phyloP scores from a whole-genome alignment of 2,329 filamentous ascomycete species.

The Dendrostoma leiphaemia region DNA sequence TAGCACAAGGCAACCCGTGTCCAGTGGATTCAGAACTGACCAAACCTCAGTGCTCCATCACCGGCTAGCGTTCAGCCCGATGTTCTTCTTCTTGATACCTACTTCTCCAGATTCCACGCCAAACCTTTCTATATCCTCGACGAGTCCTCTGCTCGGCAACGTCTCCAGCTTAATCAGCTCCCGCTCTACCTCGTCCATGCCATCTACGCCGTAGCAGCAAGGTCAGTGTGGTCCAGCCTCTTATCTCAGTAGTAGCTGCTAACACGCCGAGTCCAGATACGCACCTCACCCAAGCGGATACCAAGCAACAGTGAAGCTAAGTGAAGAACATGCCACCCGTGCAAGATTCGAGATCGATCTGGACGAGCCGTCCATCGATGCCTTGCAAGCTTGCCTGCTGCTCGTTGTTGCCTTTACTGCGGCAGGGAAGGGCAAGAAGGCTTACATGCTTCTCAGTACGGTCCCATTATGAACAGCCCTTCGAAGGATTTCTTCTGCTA shows the following conservation, averaged over 20 bases:
- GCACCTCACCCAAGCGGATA: conserved; percentile 66
- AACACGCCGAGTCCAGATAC: conserved; percentile 51
- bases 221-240: conserved; percentile 41
- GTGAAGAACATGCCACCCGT: conserved; percentile 70
- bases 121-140: conserved; percentile 82
- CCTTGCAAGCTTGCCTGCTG: conserved; percentile 71
- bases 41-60: conserved; percentile 41
- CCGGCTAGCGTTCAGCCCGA: conserved; percentile 51
- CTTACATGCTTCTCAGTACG: conserved; percentile 80
- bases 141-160: conserved; percentile 70
- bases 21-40: no score
- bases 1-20: no score
- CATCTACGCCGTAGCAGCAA: conserved; percentile 60
- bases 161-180: conserved; percentile 67
- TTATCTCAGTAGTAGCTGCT: conserved; percentile 18
- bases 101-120: conserved; percentile 75
- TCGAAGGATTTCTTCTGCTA: conserved; percentile 25
- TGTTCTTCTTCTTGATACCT: conserved; percentile 70
- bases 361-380: conserved; percentile 78
- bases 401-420: conserved; percentile 75
- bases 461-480: not conserved
- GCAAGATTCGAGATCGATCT: conserved; percentile 70
- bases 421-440: conserved; percentile 76
- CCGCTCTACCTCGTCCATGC: conserved; percentile 52
- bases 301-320: conserved; percentile 64